A percentile compares a stretch with the other conserved stretches of the same genome.
Conservation (phyloP, 2,329 filamentous ascomycete species). For the Nemania serpens region DNA sequence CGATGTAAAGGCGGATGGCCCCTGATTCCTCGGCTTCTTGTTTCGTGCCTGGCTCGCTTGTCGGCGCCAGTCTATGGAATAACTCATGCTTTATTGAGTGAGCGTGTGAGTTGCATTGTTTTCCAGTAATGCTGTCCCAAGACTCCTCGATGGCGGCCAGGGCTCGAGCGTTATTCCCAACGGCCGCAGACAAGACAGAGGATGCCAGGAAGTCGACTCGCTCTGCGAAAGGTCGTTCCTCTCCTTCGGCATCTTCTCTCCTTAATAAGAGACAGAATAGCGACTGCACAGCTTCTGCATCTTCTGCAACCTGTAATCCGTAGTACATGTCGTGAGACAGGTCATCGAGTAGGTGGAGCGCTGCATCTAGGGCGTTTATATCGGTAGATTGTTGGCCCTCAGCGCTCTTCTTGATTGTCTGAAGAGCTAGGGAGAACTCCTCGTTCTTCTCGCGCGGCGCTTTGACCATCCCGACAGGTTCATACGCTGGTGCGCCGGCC, state of each 20-base stretch:
- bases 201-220: conserved; percentile 57
- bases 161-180: conserved; percentile 69
- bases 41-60: conserved; percentile 17
- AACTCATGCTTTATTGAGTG: conserved; percentile 45
- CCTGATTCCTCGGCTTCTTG: conserved; percentile 32
- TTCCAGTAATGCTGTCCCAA: conserved; percentile 51
- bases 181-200: conserved; percentile 58
- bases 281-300: conserved; percentile 56
- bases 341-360: conserved; percentile 64
- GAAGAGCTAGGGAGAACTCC: conserved; percentile 54
- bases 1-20: conserved; percentile 43
- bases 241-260: conserved; percentile 31
- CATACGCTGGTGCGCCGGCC: conserved; percentile 60
- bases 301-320: conserved; percentile 64
- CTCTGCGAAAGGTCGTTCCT: conserved; percentile 33
- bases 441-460: conserved; percentile 50
- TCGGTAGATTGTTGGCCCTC: conserved; percentile 32
- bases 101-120: conserved; percentile 41
- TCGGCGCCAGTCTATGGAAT: conserved; percentile 48
- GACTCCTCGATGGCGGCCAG: conserved; percentile 55
- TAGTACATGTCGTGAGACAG: conserved; percentile 73
- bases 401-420: conserved; percentile 53
- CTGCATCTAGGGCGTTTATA: conserved; percentile 48
- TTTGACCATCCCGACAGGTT: conserved; percentile 61
- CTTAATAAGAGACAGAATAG: conserved; percentile 60